phyloP scores from a whole-genome alignment of 305 asterid species.

The Solanum hybrid region DNA sequence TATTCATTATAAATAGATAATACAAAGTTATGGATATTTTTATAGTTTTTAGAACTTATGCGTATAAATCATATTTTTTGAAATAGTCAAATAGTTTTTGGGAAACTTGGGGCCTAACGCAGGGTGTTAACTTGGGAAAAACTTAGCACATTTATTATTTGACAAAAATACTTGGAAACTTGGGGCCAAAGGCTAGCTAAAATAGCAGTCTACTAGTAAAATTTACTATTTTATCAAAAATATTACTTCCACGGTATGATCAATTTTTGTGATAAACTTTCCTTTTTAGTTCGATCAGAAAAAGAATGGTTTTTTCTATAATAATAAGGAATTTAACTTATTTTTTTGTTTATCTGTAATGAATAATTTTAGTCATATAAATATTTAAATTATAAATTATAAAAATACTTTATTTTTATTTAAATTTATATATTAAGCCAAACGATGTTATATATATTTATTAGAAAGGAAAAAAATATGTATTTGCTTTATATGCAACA shows the following conservation, averaged over 20 bases:
- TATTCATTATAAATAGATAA: no score
- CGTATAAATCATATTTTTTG: no score
- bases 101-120: no score
- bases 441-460: neutral
- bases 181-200: neutral
- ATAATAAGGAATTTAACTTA: neutral
- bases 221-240: neutral
- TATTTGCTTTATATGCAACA: neutral
- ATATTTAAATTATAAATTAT: neutral
- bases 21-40: no score
- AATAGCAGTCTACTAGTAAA: neutral
- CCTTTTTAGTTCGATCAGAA: neutral
- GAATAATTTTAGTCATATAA: neutral
- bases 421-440: neutral
- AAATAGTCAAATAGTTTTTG: no score
- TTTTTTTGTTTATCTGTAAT: neutral
- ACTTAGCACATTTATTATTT: no score
- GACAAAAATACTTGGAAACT: no score
- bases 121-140: no score
- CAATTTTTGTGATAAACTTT: no score
- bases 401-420: neutral
- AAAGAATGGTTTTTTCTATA: neutral
- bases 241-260: neutral
- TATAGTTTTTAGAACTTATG: no score
- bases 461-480: neutral